A percentile compares a stretch with the other conserved stretches of the same genome.
phyloP scores from a whole-genome alignment of 1,284 basidiomycete genomes.

The Trametes pubescens region DNA sequence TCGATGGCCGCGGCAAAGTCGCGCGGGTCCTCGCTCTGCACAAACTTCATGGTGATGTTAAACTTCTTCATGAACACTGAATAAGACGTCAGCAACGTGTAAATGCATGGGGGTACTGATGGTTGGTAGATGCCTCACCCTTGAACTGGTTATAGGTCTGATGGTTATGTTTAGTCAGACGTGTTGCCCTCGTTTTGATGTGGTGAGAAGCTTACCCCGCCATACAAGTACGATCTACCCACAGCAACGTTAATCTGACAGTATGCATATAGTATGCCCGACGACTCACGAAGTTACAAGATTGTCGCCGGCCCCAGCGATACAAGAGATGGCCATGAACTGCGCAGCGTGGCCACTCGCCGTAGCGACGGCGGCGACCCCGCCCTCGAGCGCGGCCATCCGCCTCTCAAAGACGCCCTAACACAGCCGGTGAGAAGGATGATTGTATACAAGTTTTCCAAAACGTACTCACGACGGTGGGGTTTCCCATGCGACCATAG shows the following conservation, averaged over 20 bases:
- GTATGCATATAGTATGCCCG: not conserved
- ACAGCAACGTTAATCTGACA: not conserved
- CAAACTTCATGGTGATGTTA: conserved; percentile 84
- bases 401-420: conserved; percentile 88
- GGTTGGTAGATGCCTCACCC: conserved; percentile 48
- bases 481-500: conserved; percentile 84
- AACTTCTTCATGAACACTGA: conserved; percentile 80
- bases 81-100: not conserved
- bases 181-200: not conserved
- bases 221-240: conserved; percentile 66
- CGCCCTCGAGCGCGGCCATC: conserved; percentile 87
- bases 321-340: conserved; percentile 75
- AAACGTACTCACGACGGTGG: conserved; percentile 69
- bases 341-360: conserved; percentile 86
- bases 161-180: not conserved
- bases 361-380: conserved; percentile 81
- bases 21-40: conserved; percentile 68
- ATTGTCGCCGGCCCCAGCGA: conserved; percentile 79
- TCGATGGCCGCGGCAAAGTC: conserved; percentile 81
- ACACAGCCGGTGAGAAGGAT: not conserved
- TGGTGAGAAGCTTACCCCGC: conserved; percentile 57
- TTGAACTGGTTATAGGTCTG: conserved; percentile 92
- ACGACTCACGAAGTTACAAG: conserved; percentile 72
- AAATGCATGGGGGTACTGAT: not conserved
- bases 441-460: not conserved